These are phyloP conservation scores for Puccinia horiana DNA, from an alignment of 1,284 basidiomycete species.

Conservation along the genomic window DNA sequence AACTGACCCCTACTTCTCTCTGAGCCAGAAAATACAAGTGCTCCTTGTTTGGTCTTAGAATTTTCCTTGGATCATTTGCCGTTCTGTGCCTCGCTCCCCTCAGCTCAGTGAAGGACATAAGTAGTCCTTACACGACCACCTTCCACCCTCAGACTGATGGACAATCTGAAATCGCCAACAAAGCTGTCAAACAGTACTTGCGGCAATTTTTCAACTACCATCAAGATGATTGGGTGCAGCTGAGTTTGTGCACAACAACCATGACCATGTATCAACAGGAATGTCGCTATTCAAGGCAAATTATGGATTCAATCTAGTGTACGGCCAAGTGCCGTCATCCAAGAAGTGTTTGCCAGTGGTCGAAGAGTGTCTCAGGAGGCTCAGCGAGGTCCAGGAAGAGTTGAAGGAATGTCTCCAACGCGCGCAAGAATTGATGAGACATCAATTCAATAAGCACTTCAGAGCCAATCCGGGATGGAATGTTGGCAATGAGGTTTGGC, in stretches of 20 bases:
- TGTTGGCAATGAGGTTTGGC: background rate
- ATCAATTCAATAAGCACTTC: too few relatives aligned
- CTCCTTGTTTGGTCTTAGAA: too few relatives aligned
- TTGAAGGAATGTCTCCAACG: too few relatives aligned
- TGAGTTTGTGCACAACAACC: slow-evolving; percentile 59
- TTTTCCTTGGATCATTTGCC: too few relatives aligned
- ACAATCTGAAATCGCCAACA: slow-evolving; percentile 16
- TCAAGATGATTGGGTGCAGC: slow-evolving; percentile 53
- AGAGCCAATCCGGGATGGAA: background rate
- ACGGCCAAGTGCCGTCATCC: background rate
- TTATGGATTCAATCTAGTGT: background rate
- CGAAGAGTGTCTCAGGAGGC: background rate
- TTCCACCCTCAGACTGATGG: slow-evolving; percentile 16
- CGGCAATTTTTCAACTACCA: slow-evolving; percentile 50
- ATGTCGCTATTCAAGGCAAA: slow-evolving; percentile 55
- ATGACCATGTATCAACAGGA: slow-evolving; percentile 54
- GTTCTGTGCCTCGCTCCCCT: too few relatives aligned
- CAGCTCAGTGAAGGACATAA: too few relatives aligned
- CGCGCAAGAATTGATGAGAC: too few relatives aligned
- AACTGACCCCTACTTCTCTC: too few relatives aligned
- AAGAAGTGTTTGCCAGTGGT: slow-evolving; percentile 4
- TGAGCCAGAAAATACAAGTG: too few relatives aligned
- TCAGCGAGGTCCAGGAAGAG: too few relatives aligned
- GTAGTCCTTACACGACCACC: too few relatives aligned
- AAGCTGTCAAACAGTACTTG: slow-evolving; percentile 48